A percentile compares a stretch with the other conserved stretches of the same genome.
These are phyloP conservation scores for Coccomyxa subellipsoidea DNA, from an alignment of 163 green algal species.

Conservation along the genomic window DNA sequence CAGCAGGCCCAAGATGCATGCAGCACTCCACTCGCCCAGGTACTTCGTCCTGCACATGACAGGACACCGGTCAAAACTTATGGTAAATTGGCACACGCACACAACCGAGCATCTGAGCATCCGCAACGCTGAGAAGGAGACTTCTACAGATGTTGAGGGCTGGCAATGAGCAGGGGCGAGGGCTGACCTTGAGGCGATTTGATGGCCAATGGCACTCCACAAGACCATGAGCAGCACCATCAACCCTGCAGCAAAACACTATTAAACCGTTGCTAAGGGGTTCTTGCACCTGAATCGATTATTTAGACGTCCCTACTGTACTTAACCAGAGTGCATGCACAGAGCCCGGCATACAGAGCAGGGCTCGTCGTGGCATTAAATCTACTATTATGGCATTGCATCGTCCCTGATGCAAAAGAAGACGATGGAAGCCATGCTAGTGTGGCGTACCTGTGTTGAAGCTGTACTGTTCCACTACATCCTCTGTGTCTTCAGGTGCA, in stretches of 20 bases:
- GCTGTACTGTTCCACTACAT: conserved; percentile 14
- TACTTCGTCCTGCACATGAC: conserved; percentile 43
- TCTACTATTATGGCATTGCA: too few species aligned
- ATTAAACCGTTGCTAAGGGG: neutral
- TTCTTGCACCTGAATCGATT: too few species aligned
- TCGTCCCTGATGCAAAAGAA: too few species aligned
- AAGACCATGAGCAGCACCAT: conserved; percentile 57
- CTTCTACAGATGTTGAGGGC: too few species aligned
- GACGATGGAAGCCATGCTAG: too few species aligned
- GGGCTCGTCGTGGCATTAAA: too few species aligned
- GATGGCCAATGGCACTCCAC: conserved; percentile 49
- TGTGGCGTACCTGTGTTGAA: conserved; percentile 17
- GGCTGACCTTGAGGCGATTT: conserved; percentile 23
- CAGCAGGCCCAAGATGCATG: conserved; percentile 54
- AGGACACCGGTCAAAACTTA: too few species aligned
- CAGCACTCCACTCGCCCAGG: conserved; percentile 53
- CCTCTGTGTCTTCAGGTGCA: neutral
- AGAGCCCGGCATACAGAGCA: too few species aligned
- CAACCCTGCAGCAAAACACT: conserved; percentile 33
- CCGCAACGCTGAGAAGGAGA: too few species aligned
- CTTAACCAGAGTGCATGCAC: neutral
- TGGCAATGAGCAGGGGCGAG: neutral
- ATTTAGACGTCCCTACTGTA: too few species aligned
- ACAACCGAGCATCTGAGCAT: too few species aligned
- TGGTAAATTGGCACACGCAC: too few species aligned